These are phyloP conservation scores for Atalantia buxifolia DNA, from an alignment of 345 rosid species.

Conservation along the genomic window DNA sequence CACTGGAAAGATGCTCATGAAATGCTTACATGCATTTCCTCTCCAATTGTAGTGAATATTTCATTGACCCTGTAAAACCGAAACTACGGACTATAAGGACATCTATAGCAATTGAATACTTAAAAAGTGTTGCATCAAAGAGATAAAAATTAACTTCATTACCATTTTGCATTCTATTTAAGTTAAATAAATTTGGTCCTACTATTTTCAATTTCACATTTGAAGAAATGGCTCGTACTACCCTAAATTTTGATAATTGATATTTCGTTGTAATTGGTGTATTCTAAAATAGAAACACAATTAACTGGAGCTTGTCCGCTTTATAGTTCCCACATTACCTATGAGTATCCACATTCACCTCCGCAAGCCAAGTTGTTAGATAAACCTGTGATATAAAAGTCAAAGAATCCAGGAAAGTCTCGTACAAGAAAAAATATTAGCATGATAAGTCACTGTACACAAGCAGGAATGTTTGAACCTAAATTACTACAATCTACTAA, in stretches of 20 bases:
- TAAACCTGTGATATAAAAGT: slow-evolving; percentile 43
- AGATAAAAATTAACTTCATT: not conserved
- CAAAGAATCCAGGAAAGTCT: not conserved
- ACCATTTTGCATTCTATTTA: not conserved
- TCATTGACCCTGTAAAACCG: slow-evolving; percentile 53
- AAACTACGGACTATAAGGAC: not conserved
- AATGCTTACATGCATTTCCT: slow-evolving; percentile 56
- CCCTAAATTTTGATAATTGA: not conserved
- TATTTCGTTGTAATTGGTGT: not conserved
- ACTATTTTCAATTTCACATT: not conserved
- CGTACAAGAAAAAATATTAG: not conserved
- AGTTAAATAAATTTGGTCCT: not conserved
- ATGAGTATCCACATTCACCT: slow-evolving; percentile 53
- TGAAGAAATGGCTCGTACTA: not conserved
- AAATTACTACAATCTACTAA: not conserved
- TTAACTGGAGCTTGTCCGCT: not conserved
- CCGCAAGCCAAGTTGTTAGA: slow-evolving; percentile 85
- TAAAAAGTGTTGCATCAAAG: too few relatives aligned
- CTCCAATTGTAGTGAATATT: slow-evolving; percentile 56
- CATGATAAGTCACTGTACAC: not conserved
- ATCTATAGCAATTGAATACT: not conserved
- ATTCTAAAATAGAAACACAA: not conserved
- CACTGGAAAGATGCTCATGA: slow-evolving; percentile 11
- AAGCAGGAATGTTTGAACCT: not conserved
- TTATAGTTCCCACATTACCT: slow-evolving; percentile 40